These are phyloP conservation scores for Sporothrix euskadiensis DNA, from an alignment of 2,329 filamentous ascomycete species.

Conservation along the genomic window DNA sequence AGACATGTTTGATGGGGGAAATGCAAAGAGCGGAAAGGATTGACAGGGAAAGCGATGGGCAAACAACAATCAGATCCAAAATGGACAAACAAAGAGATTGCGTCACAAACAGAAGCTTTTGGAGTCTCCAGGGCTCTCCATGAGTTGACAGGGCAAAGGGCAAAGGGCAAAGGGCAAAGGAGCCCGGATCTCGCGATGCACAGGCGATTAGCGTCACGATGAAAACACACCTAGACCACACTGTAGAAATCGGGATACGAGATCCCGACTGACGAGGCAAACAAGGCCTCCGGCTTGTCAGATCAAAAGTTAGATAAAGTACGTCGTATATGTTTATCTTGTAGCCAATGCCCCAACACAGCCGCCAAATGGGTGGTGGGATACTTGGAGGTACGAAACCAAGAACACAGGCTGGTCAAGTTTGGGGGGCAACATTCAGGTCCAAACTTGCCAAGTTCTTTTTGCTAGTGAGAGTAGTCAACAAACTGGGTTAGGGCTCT, in stretches of 20 bases:
- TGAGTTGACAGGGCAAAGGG: not conserved
- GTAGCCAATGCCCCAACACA: not conserved
- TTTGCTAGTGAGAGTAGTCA: not conserved
- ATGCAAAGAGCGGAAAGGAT: not conserved
- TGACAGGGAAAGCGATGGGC: not conserved
- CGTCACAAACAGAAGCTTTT: not conserved
- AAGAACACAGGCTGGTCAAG: not conserved
- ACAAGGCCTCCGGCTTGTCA: not conserved
- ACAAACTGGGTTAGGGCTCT: slow-evolving; percentile 2
- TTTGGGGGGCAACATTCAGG: not conserved
- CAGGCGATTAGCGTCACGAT: not conserved
- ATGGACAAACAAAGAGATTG: not conserved
- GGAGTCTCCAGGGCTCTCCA: not conserved
- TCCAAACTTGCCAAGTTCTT: not conserved
- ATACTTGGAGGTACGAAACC: not conserved
- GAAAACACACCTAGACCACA: not conserved
- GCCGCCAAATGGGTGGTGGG: not conserved
- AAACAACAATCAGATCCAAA: not conserved
- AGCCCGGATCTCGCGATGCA: not conserved
- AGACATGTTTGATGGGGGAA: slow-evolving; percentile 6
- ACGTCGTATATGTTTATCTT: not conserved
- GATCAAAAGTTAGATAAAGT: not conserved
- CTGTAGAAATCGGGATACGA: not conserved
- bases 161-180: not conserved
- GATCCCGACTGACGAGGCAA: not conserved